Percentiles rank a stretch among this genome's conserved stretches.
Evolutionary conservation across 257 asterid species (phyloP).

Genomic region (Solanum rostratum): DNA sequence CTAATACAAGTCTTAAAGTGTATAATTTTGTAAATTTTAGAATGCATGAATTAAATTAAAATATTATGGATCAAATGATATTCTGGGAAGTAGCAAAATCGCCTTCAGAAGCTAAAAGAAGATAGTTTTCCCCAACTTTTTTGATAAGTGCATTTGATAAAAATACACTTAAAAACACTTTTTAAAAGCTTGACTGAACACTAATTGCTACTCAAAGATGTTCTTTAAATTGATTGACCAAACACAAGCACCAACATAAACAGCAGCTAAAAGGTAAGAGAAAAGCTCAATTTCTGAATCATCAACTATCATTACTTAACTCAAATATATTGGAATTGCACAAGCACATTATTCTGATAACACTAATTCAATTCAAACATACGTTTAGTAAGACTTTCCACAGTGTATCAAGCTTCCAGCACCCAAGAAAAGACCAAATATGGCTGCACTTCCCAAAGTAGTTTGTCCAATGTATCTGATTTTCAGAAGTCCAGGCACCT

Average conservation of each 20-base stretch:
- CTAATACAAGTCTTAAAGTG: too few species aligned
- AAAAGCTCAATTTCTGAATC: background rate
- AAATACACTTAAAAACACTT: too few species aligned
- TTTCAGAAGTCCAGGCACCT: constrained; percentile 79
- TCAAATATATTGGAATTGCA: background rate
- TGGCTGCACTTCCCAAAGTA: constrained; percentile 59
- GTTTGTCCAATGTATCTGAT: constrained; percentile 81
- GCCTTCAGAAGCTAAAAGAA: too few species aligned
- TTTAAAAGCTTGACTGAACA: background rate
- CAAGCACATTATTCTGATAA: background rate
- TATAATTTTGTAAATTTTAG: too few species aligned
- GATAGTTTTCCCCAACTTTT: too few species aligned
- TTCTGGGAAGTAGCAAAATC: too few species aligned
- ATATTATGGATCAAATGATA: background rate
- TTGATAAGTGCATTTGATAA: too few species aligned
- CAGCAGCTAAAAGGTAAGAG: background rate
- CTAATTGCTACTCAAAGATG: background rate
- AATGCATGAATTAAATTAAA: background rate
- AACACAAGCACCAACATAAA: background rate
- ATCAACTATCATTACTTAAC: background rate
- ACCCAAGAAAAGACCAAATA: background rate
- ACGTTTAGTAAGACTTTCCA: constrained; percentile 32
- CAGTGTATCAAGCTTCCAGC: constrained; percentile 52
- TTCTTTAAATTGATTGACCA: background rate
- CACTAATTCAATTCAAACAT: background rate